phyloP scores from a whole-genome alignment of 2,329 filamentous ascomycete species.

The Penicillium sp. region DNA sequence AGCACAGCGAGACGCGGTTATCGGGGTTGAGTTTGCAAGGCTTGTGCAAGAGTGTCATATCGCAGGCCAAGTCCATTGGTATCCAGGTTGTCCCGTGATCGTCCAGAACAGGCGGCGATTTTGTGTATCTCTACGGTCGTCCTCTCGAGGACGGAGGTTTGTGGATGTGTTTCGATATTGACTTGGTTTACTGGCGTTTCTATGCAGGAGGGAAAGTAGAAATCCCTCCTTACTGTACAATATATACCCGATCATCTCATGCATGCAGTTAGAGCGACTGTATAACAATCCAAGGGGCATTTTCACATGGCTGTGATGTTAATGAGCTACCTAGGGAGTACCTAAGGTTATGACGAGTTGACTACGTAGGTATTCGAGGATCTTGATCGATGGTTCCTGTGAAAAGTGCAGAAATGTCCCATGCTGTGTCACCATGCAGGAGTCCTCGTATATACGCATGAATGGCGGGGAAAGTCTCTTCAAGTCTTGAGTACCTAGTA shows the following conservation, averaged over 20 bases:
- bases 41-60: constrained; percentile 68
- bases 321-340: background rate
- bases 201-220: constrained; percentile 10
- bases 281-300: constrained; percentile 8
- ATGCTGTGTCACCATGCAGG: background rate
- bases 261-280: constrained; percentile 24
- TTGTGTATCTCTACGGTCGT: constrained; percentile 5
- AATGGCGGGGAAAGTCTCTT: background rate
- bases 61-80: constrained; percentile 69
- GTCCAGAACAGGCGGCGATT: background rate
- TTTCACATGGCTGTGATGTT: constrained; percentile 3
- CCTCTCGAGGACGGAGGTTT: background rate
- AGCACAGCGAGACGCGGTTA: constrained; percentile 69
- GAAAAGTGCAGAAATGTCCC: background rate
- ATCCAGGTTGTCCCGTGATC: constrained; percentile 61
- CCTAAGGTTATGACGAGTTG: background rate
- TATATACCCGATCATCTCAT: constrained; percentile 24
- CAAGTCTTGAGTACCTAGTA: background rate
- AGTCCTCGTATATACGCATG: background rate
- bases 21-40: constrained; percentile 67
- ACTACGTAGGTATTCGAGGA: background rate
- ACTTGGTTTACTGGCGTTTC: constrained; percentile 21
- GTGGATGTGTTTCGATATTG: constrained; percentile 7
- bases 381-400: background rate
- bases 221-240: constrained; percentile 17